Evolutionary conservation across 2,329 filamentous ascomycete species (phyloP).

Genomic region (Lachnum nothofagi): DNA sequence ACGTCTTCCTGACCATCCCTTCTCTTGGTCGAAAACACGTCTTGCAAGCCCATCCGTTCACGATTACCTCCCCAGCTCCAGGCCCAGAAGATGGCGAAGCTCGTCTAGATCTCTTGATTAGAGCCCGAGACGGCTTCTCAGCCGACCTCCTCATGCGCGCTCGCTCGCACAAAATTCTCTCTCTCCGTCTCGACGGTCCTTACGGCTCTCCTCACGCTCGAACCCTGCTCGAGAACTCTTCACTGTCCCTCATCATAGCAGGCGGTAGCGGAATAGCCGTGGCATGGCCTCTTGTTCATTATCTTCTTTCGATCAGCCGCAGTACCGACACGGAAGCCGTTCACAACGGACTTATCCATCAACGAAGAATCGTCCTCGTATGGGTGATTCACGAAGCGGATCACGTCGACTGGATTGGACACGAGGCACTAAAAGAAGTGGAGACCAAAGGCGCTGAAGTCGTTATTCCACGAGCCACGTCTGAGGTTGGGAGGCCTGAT

Average conservation of each 20-base stretch:
- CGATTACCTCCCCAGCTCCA: slow-evolving; percentile 57
- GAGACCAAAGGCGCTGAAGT: slow-evolving; percentile 46
- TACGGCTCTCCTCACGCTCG: slow-evolving; percentile 57
- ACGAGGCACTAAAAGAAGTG: slow-evolving; percentile 45
- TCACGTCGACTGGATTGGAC: slow-evolving; percentile 51
- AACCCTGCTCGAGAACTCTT: slow-evolving; percentile 44
- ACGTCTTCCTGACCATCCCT: slow-evolving; percentile 59
- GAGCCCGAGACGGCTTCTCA: slow-evolving; percentile 57
- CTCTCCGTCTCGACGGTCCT: slow-evolving; percentile 56
- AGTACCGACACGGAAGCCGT: slow-evolving; percentile 20
- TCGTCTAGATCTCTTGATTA: slow-evolving; percentile 54
- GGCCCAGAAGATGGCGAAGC: slow-evolving; percentile 37
- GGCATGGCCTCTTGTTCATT: slow-evolving; percentile 54
- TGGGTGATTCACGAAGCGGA: slow-evolving; percentile 53
- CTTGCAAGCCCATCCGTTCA: slow-evolving; percentile 62
- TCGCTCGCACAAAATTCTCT: slow-evolving; percentile 37
- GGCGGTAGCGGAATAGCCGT: slow-evolving; percentile 63
- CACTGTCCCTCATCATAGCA: slow-evolving; percentile 51
- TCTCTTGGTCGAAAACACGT: slow-evolving; percentile 46
- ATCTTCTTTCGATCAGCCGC: slow-evolving; percentile 34
- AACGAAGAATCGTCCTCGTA: slow-evolving; percentile 44
- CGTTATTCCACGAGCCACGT: slow-evolving; percentile 50
- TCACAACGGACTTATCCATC: slow-evolving; percentile 7
- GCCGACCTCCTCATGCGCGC: slow-evolving; percentile 49
- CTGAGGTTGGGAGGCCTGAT: slow-evolving; percentile 49